These are phyloP conservation scores for Podospora pseudopauciseta DNA, from an alignment of 495 filamentous ascomycete species.

Conservation along the genomic window DNA sequence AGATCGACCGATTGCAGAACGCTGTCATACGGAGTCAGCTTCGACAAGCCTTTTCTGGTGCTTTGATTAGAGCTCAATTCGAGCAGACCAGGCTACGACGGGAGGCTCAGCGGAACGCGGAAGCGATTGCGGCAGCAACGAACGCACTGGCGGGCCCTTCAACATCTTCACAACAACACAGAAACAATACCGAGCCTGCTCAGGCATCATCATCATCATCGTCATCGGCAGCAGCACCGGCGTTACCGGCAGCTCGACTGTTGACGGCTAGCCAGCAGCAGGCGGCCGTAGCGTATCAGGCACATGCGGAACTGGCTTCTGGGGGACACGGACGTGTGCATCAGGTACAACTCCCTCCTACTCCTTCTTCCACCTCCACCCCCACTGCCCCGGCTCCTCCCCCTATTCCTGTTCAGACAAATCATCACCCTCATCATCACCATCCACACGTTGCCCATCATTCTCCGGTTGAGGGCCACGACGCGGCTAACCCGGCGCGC, in stretches of 20 bases:
- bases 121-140: background rate
- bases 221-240: background rate
- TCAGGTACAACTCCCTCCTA: conserved; percentile 27
- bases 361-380: conserved; percentile 9
- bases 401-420: background rate
- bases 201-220: background rate
- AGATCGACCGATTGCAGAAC: conserved; percentile 43
- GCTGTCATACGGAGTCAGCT: conserved; percentile 40
- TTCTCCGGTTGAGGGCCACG: conserved; percentile 30
- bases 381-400: conserved; percentile 12
- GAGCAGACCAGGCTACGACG: conserved; percentile 34
- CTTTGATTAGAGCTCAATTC: conserved; percentile 43
- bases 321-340: conserved; percentile 22
- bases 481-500: conserved; percentile 53
- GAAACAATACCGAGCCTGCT: background rate
- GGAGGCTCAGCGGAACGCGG: conserved; percentile 27
- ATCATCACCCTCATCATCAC: conserved; percentile 6
- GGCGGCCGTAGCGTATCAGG: conserved; percentile 22
- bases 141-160: background rate
- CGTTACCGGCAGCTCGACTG: background rate
- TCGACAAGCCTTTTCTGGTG: conserved; percentile 39
- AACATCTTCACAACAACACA: background rate
- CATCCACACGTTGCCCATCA: conserved; percentile 19
- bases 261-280: conserved; percentile 16
- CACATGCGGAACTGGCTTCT: conserved; percentile 23